These are phyloP conservation scores for Medicago lupulina DNA, from an alignment of 306 rosid species.

Conservation along the genomic window DNA sequence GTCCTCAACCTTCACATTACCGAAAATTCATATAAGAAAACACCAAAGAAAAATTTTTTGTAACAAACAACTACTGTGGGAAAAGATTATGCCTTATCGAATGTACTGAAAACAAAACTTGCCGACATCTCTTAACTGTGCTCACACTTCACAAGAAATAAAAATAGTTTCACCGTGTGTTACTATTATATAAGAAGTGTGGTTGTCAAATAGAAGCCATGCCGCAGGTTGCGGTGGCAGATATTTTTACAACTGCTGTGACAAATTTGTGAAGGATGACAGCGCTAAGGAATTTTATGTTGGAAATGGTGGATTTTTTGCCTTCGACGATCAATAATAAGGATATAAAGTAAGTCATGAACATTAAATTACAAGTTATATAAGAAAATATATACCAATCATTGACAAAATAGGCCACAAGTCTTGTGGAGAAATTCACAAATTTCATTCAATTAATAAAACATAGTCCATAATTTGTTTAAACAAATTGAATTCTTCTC, in stretches of 20 bases:
- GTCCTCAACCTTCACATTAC: slow-evolving; percentile 76
- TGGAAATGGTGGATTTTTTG: neutral
- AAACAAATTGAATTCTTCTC: neutral
- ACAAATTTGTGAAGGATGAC: neutral
- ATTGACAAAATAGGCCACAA: too few relatives aligned
- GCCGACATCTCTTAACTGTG: neutral
- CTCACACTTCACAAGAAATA: neutral
- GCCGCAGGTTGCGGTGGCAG: neutral
- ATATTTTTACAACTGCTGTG: neutral
- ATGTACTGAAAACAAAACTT: neutral
- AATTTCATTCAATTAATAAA: neutral
- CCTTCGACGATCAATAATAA: neutral
- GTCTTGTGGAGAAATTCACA: too few relatives aligned
- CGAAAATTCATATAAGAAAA: slow-evolving; percentile 37
- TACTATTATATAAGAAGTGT: neutral
- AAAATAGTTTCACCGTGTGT: neutral
- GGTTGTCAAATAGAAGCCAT: neutral
- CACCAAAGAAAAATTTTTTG: neutral
- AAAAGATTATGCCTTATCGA: slow-evolving; percentile 16
- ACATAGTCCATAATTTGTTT: neutral
- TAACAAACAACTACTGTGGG: slow-evolving; percentile 31
- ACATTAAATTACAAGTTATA: neutral
- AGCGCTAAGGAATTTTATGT: neutral
- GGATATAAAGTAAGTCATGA: neutral
- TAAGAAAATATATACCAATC: too few relatives aligned